Base-by-base conservation (phyloP, 495 filamentous ascomycete genomes). In the Penicillium bialowiezense region DNA sequence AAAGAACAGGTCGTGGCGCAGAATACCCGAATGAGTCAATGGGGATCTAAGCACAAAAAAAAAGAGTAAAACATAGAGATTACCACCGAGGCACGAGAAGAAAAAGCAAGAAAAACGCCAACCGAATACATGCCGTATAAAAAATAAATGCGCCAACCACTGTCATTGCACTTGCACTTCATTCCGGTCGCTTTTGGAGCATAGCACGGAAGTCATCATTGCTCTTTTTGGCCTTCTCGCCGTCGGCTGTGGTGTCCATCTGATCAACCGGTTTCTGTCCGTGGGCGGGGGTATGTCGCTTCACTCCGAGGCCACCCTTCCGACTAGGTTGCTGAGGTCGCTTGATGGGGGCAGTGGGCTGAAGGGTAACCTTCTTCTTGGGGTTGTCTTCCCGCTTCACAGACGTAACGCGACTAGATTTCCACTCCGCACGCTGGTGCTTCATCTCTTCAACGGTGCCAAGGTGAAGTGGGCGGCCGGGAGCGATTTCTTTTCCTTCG, bases 141-240 rank as follows among this genome's bases (percentile, higher is more conserved):
- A 49, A 50, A 39, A 28, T 21, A 44, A 23, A 44, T 63, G 60
- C 64, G 60, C 57, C 62, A 52, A 49, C 44, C 26, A 52, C 54
- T 55, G 50, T 51, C 50, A 36, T 61, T 59, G 43, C 50, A 51
- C 41, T 41, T 36, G 44, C 38, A 44, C 49, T 59, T 68, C 49
- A 72, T 51, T 66, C 60, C 55, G 44, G 42, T 37, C 54, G 62
- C 54, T 59, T 68, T 51, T 59, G 64, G 58, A 92, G 83, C 83
- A 96, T 81, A 31, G 79, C 81, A 59, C 85, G 88, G 69, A 96
- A 96, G 71, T 95, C 90, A 41, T 85, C 86, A 72, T 97, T 96
- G 62, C 79, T 91, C 78, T 91, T 92, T 47, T 65, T 75, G 42
- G 60, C 65, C 45, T 59, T 41, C 35, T 60, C 65, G 48, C 64